These are phyloP conservation scores for Graphiopsis chlorocephala DNA, from an alignment of 2,329 filamentous ascomycete species.

Conservation along the genomic window DNA sequence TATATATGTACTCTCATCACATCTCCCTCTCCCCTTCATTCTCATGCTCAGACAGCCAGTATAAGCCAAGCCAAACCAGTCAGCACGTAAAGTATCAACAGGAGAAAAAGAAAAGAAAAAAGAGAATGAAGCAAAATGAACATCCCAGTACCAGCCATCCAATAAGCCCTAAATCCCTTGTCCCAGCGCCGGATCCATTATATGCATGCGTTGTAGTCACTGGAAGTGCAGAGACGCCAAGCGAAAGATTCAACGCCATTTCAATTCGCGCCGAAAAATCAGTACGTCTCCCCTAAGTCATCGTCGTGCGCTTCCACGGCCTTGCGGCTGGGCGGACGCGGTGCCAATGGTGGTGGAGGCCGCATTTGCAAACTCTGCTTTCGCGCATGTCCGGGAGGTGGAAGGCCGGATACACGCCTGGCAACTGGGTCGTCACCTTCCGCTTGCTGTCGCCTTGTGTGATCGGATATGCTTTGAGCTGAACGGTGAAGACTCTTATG, in stretches of 20 bases:
- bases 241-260: not conserved
- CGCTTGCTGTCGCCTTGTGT: slow-evolving; percentile 38
- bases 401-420: slow-evolving; percentile 44
- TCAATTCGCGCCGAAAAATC: not conserved
- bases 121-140: not conserved
- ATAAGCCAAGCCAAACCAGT: not conserved
- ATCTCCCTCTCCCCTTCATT: not conserved
- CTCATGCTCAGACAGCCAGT: not conserved
- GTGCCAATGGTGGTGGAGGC: slow-evolving; percentile 35
- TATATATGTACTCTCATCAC: not conserved
- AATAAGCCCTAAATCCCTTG: not conserved
- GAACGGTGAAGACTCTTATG: slow-evolving; percentile 24
- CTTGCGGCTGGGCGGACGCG: slow-evolving; percentile 46
- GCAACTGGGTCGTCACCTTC: not conserved
- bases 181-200: not conserved
- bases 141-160: not conserved
- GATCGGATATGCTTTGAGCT: slow-evolving; percentile 30
- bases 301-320: slow-evolving; percentile 30
- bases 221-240: not conserved
- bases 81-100: not conserved
- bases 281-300: slow-evolving; percentile 38
- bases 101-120: not conserved
- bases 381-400: slow-evolving; percentile 41
- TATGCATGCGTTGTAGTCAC: not conserved
- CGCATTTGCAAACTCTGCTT: slow-evolving; percentile 23